Conservation (phyloP, 805 yeast species). For the Torulaspora delbrueckii region DNA sequence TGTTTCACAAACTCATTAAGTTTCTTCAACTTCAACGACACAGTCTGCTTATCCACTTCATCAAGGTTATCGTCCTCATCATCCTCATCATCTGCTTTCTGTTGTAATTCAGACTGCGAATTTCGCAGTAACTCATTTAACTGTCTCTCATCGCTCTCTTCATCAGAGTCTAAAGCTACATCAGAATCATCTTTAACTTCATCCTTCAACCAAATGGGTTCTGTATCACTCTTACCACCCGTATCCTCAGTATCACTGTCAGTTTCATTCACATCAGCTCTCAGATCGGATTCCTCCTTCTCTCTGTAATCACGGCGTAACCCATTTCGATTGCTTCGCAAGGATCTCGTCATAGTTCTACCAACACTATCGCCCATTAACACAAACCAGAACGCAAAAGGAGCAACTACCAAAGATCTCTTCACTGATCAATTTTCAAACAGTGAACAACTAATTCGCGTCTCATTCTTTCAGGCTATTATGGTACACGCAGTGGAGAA, state of each 20-base stretch:
- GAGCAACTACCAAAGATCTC: neutral
- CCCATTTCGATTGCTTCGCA: constrained; percentile 1
- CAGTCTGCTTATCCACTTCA: constrained; percentile 40
- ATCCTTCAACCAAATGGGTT: constrained; percentile 27
- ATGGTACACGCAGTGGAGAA: neutral
- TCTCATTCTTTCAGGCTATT: neutral
- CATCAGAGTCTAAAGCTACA: constrained; percentile 27
- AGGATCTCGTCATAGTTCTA: constrained; percentile 2
- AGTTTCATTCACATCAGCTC: constrained; percentile 21
- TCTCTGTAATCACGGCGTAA: constrained; percentile 22
- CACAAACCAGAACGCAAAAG: neutral
- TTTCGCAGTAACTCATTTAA: constrained; percentile 13
- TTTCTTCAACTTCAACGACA: constrained; percentile 57
- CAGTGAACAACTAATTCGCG: neutral
- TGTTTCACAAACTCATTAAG: constrained; percentile 74
- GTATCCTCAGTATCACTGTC: constrained; percentile 9
- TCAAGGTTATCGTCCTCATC: constrained; percentile 18
- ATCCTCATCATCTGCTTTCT: constrained; percentile 10
- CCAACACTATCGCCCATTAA: neutral
- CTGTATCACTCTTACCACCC: constrained; percentile 5
- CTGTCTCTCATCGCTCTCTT: constrained; percentile 18
- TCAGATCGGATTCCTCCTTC: constrained; percentile 30
- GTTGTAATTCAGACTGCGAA: constrained; percentile 8
- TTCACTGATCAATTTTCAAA: neutral
- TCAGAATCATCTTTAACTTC: constrained; percentile 19